A percentile compares a stretch with the other conserved stretches of the same genome.
phyloP scores from a whole-genome alignment of 345 rosid species.

The Brassica incana region DNA sequence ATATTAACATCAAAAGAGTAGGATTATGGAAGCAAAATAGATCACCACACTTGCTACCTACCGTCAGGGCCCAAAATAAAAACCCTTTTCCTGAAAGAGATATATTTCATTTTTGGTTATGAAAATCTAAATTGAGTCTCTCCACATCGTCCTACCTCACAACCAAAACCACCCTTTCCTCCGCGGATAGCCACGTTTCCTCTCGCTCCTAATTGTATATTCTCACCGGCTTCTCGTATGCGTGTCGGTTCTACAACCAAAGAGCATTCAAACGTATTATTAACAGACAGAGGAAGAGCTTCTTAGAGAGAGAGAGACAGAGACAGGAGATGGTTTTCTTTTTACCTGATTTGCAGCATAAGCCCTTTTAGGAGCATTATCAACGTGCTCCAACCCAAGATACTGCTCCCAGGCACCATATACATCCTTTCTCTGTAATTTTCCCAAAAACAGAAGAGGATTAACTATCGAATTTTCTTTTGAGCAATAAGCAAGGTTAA shows the following conservation, averaged over 20 bases:
- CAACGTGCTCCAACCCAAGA: constrained; percentile 91
- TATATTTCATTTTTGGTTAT: constrained; percentile 14
- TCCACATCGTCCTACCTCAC: constrained; percentile 24
- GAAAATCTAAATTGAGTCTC: constrained; percentile 25
- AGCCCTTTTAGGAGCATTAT: constrained; percentile 77
- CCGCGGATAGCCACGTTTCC: constrained; percentile 13
- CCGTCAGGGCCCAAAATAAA: constrained; percentile 36
- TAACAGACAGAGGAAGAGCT: not conserved
- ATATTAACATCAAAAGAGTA: constrained; percentile 30
- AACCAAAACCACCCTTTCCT: constrained; percentile 33
- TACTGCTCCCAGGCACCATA: constrained; percentile 93
- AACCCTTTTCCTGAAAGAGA: constrained; percentile 29
- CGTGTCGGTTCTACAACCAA: constrained; percentile 36
- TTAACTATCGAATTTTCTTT: not conserved
- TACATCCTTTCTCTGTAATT: constrained; percentile 59
- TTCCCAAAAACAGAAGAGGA: not conserved
- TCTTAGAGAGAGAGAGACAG: not conserved
- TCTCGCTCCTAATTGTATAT: constrained; percentile 36
- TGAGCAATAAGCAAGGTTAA: not conserved
- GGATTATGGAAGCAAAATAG: constrained; percentile 20
- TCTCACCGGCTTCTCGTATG: constrained; percentile 43
- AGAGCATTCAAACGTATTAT: constrained; percentile 12
- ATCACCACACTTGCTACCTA: constrained; percentile 29
- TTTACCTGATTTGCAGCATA: constrained; percentile 77
- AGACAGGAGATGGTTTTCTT: not conserved